These are phyloP conservation scores for Thelephora terrestris DNA, from an alignment of 1,284 basidiomycete genomes.

Conservation along the genomic window DNA sequence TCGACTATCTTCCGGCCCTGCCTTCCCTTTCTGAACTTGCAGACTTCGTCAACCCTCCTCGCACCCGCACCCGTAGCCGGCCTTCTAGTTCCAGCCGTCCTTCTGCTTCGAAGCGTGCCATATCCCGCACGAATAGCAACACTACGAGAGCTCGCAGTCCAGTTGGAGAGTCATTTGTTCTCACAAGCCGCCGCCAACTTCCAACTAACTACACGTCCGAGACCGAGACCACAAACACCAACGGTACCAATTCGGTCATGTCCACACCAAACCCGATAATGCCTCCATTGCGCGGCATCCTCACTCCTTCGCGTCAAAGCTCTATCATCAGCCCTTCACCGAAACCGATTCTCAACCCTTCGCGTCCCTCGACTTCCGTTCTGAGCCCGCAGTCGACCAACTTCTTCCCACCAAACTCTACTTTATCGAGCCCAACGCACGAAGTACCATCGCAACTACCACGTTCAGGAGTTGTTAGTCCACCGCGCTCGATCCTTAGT, in stretches of 20 bases:
- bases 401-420: too few species aligned
- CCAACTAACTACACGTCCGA: neutral
- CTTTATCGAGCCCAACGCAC: too few species aligned
- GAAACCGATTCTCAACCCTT: neutral
- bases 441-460: too few species aligned
- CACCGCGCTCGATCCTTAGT: too few species aligned
- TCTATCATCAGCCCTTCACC: neutral
- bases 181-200: neutral
- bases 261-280: neutral
- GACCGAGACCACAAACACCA: neutral
- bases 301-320: neutral
- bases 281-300: neutral
- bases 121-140: neutral
- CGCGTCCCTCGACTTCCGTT: neutral
- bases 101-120: neutral
- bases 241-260: neutral
- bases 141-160: neutral
- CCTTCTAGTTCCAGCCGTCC: neutral
- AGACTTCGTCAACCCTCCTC: neutral
- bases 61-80: neutral
- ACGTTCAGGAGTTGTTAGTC: too few species aligned
- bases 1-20: conserved; percentile 28
- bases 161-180: neutral
- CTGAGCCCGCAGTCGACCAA: too few species aligned
- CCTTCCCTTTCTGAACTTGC: conserved; percentile 22